Evolutionary conservation across 768 basidiomycete genomes (phyloP).

Genomic region (Tricholoma terreum): DNA sequence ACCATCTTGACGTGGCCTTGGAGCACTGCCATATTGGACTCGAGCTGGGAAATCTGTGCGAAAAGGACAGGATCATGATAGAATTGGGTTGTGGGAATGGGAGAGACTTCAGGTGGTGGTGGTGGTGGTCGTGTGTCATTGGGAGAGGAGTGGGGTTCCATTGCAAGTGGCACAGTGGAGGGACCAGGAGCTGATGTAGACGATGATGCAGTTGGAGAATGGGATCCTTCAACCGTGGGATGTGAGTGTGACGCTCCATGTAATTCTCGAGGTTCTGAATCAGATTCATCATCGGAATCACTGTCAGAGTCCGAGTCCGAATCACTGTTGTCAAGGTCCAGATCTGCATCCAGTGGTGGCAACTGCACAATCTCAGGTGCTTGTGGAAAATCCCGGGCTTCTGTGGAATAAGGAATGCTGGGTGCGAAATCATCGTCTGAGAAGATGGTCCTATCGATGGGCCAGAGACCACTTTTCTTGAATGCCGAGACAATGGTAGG

Average conservation of each 20-base stretch:
- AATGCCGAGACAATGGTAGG: constrained; percentile 14
- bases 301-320: neutral
- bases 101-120: no score
- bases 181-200: no score
- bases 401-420: constrained; percentile 5
- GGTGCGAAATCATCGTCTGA: constrained; percentile 15
- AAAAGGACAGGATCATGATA: neutral
- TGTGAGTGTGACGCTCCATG: neutral
- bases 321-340: neutral
- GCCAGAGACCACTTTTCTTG: constrained; percentile 18
- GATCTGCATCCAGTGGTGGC: neutral
- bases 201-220: no score
- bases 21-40: neutral
- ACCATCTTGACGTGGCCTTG: neutral
- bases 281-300: neutral
- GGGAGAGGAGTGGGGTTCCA: no score
- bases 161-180: no score
- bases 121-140: no score
- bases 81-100: no score
- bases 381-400: neutral
- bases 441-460: constrained; percentile 17
- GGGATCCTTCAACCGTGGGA: neutral
- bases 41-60: neutral
- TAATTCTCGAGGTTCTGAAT: neutral
- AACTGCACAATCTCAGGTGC: neutral